Evolutionary conservation across 202 grass and related monocot genomes (phyloP).

Genomic region (Miscanthus sacchariflorus): DNA sequence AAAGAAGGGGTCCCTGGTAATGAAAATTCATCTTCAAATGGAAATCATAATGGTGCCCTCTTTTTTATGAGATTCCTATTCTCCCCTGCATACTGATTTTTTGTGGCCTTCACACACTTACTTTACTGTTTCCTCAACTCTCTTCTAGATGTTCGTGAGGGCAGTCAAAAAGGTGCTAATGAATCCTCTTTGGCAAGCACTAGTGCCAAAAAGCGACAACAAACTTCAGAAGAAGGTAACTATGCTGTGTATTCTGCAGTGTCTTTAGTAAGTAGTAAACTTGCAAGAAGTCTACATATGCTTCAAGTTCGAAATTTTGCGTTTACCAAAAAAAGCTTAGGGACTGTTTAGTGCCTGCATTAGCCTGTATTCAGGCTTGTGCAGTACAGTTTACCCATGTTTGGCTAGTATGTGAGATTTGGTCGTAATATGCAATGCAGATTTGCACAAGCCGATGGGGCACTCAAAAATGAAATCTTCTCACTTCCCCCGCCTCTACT

Average conservation of each 20-base stretch:
- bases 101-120: constrained; percentile 38
- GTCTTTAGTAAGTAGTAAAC: constrained; percentile 7
- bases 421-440: not conserved
- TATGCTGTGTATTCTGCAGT: constrained; percentile 27
- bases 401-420: not conserved
- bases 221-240: constrained; percentile 67
- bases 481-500: not conserved
- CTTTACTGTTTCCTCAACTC: constrained; percentile 16
- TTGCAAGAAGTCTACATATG: constrained; percentile 13
- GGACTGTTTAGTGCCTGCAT: not conserved
- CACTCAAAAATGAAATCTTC: not conserved
- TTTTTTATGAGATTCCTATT: not conserved
- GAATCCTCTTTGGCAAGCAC: constrained; percentile 45
- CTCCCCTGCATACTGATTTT: constrained; percentile 1
- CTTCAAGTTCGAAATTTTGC: constrained; percentile 5
- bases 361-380: not conserved
- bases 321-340: not conserved
- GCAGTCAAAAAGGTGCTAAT: constrained; percentile 41
- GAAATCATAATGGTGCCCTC: constrained; percentile 50
- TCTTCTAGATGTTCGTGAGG: constrained; percentile 53
- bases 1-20: constrained; percentile 29
- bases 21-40: constrained; percentile 53
- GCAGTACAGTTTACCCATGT: not conserved
- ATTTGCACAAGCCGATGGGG: not conserved
- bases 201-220: constrained; percentile 73